Evolutionary conservation across 2,329 filamentous ascomycete genomes (phyloP), one percentile per base, ranked within the genome.

Genomic region (Acrocalymma vagum): DNA sequence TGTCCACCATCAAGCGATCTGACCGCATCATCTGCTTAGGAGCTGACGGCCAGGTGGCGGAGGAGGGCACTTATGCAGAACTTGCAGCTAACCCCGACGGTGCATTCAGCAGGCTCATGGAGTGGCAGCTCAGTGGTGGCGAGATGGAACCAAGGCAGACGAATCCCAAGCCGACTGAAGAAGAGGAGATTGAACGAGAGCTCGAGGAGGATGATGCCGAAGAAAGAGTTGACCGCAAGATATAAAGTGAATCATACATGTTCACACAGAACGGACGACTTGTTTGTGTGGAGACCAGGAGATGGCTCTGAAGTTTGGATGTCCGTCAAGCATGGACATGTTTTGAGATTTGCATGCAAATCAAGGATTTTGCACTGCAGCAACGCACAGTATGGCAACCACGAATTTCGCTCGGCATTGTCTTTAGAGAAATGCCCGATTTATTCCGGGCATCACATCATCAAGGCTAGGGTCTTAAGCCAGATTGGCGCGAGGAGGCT

Each of bases 1-100:
- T 99, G 4, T 95, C 90, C 2, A 99, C 94, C 1, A 99, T 99
- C 73, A 96, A 97, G 73, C 84, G 94, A 44, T 95, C 90, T 2
- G 94, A 99, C 65, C 86, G 86, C 51, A 95, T 99, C 65, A 94
- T 99, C 56, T 93, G 96, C 20, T 85, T 99, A 25, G 87, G 87
- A 45, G 84, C 80, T 41, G 87, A 96, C 61, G 95, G 94, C 49
- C 86, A 82, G 43, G 93, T 99, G 3, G 94, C 93, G 3, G 93
- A 99, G 69, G 88, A 88, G 51, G 94, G 94, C 41, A 87, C 86
- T 42, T 99, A 95, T 67, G 74, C 79, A 16, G 82, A 90, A 51
- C 80, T 99, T 15, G 88, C 86, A 36, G 77, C 81, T 5, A 83
- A 90, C 45, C 80, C 82, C 11, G 76, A 87, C 8, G 95, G 93